phyloP scores from a whole-genome alignment of 2,329 filamentous ascomycete species.

The Hymenoscyphus linearis region DNA sequence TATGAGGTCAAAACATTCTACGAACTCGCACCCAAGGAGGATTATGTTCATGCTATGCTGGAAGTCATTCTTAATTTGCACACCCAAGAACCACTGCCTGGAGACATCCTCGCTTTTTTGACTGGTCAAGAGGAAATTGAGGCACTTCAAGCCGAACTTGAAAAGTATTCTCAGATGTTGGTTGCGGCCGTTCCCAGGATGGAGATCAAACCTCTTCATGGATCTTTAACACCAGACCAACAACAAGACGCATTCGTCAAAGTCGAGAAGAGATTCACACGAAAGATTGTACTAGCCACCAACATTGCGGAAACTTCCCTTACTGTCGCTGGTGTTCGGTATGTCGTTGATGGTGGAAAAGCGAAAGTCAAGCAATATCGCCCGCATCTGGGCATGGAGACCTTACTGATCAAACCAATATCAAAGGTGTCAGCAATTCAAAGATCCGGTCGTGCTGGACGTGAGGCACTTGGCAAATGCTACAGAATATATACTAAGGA shows the following conservation, averaged over 20 bases:
- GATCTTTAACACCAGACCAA: constrained; percentile 78
- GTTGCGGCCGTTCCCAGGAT: constrained; percentile 69
- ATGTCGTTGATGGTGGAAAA: constrained; percentile 89
- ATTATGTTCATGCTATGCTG: constrained; percentile 76
- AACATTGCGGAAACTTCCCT: constrained; percentile 99
- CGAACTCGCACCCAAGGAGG: constrained; percentile 65
- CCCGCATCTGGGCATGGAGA: constrained; percentile 78
- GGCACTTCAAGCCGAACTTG: constrained; percentile 69
- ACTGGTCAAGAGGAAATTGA: constrained; percentile 94
- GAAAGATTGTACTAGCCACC: constrained; percentile 87
- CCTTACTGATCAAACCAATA: constrained; percentile 82
- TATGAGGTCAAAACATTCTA: constrained; percentile 78
- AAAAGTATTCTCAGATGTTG: constrained; percentile 70
- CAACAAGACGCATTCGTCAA: constrained; percentile 84
- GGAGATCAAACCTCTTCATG: constrained; percentile 75
- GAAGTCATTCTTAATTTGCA: constrained; percentile 84
- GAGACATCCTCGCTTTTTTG: constrained; percentile 88
- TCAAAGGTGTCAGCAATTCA: constrained; percentile 93
- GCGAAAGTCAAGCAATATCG: constrained; percentile 92
- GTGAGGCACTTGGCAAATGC: constrained; percentile 87
- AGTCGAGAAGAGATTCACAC: constrained; percentile 62
- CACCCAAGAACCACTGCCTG: constrained; percentile 80
- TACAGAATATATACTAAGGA: constrained; percentile 82
- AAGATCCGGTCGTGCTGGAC: constrained; percentile 82
- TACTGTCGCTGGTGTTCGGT: constrained; percentile 87